Percentiles rank a stretch among this genome's conserved stretches.
Evolutionary conservation across 2,329 filamentous ascomycete genomes (phyloP).

Genomic region (Colletotrichum ledebouriae): DNA sequence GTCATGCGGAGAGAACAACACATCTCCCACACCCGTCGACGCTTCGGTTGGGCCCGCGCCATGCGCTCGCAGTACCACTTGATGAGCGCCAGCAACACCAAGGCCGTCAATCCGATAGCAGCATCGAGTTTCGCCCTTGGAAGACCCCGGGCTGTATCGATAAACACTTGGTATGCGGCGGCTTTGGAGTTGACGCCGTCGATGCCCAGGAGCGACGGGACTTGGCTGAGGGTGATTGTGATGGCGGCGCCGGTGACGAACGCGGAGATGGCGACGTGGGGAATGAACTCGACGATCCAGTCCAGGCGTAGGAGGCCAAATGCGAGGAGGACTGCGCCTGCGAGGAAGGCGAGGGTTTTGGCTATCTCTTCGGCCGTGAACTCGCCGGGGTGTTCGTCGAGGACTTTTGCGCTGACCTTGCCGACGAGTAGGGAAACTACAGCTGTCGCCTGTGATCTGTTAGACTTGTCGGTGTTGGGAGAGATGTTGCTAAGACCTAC

Average conservation of each 20-base stretch:
- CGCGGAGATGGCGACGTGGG: slow-evolving; percentile 64
- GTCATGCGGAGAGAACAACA: slow-evolving; percentile 80
- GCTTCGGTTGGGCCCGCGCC: slow-evolving; percentile 71
- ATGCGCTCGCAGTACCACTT: slow-evolving; percentile 65
- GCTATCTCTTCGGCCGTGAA: slow-evolving; percentile 53
- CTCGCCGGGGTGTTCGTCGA: slow-evolving; percentile 51
- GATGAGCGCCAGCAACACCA: slow-evolving; percentile 77
- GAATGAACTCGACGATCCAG: slow-evolving; percentile 68
- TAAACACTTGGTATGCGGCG: slow-evolving; percentile 63
- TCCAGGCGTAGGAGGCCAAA: slow-evolving; percentile 65
- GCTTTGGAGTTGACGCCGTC: slow-evolving; percentile 63
- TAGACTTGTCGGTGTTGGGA: not conserved
- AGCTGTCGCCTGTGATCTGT: slow-evolving; percentile 65
- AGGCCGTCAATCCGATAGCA: slow-evolving; percentile 78
- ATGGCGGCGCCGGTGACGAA: slow-evolving; percentile 68
- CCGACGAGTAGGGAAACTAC: slow-evolving; percentile 66
- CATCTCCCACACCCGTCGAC: slow-evolving; percentile 78
- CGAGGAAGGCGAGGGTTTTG: slow-evolving; percentile 61
- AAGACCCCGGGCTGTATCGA: slow-evolving; percentile 63
- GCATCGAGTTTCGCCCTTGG: slow-evolving; percentile 73
- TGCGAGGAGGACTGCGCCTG: slow-evolving; percentile 63
- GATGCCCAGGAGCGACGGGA: slow-evolving; percentile 65
- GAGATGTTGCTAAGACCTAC: slow-evolving; percentile 47
- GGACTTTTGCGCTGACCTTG: slow-evolving; percentile 57
- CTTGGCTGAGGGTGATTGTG: slow-evolving; percentile 64